Base-by-base conservation (phyloP, 2,329 filamentous ascomycete genomes). In the Tolypocladium amazonense region DNA sequence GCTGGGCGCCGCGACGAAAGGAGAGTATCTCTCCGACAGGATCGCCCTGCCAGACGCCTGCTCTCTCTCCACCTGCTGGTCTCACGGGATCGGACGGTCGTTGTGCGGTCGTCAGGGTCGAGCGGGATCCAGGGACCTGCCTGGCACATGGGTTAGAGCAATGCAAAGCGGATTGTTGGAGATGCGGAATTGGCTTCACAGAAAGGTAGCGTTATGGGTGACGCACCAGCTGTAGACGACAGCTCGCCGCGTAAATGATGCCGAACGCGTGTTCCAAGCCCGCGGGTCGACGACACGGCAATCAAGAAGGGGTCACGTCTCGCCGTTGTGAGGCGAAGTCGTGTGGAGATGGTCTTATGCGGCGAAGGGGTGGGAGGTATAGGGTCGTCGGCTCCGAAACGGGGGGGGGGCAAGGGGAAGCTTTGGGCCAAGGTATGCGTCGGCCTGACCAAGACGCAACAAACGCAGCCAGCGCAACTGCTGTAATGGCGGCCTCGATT, bases 171-270 rank as follows among this genome's bases (percentile, higher is more conserved):
- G 25, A 27, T 50, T 15, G 25, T 18, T 8, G 47, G 47, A 20
- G 8, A 8, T 30, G 25, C 12, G 25, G 15, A 11, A 43, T 23
- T 50, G 56, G 57, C 27, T 55, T 33, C 57, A 14, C 5, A 12
- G 25, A 12, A n/a, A 5, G n/a, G 25, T 37, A 43, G 27, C 5
- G 39, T 6, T 6, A n/a, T 9, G 39, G 39, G 47, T 9, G 47
- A 59, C 41, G 58, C 41, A 52, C 58, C 58, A 56, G 53, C 58
- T 59, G 53, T 33, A 56, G 37, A 37, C 41, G 50, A 56, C 23
- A 43, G 25, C 33, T 41, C 38, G 45, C 41, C 30, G 30, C 56
- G 56, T 45, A 35, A 33, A 57, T 37, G 20, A 20, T 25, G n/a
- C 33, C 41, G 27, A 50, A 35, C 30, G 33, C 39, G 58, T 30